Evolutionary conservation across 371 early-diverging fungal genomes (phyloP), one percentile per base, ranked within the genome.

Genomic region (Syncephalastrum contaminatum): DNA sequence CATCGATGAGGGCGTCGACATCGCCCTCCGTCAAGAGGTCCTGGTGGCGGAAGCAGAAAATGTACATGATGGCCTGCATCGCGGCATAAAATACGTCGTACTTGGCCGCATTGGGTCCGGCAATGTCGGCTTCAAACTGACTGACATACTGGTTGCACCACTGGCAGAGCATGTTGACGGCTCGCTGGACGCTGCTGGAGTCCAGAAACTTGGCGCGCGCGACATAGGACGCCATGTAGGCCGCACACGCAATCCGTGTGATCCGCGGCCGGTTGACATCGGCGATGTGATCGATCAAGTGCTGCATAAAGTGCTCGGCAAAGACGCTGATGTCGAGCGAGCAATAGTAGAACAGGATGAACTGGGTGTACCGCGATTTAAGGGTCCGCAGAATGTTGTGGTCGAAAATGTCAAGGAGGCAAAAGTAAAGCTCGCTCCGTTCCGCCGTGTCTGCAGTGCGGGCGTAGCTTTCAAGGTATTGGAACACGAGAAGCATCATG

Each of bases 31-130:
- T 20, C 56, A 85, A 70, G 43, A 91, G 69, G 51, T 92, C 88
- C 41, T 84, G 81, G 94, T 95, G 95, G n/a, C 95, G 85, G 78
- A 93, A 96, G 66, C 95, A 95, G 49, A 95, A 95, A 7, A 95
- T 84, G 64, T 96, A 98, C 63, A 98, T 75, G 43, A 90, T 66
- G 0, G 95, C 91, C 64, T 97, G 96, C 7, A 91, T 85, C n/a
- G 84, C 87, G 1, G 91, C 82, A 62, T 95, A 97, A 56, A 98
- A 95, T 20, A 90, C 84, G 6, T 82, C 79, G 54, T 90, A 82
- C 30, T 82, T 77, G 53, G 77, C 73, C 12, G 82, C 70, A 53
- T 89, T 86, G 1, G 76, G 72, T 21, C 61, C 44, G 30, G 51
- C 22, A 3, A 66, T 48, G 12, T 54, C 55, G 14, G 55, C 63